These are phyloP conservation scores for Bryoglossum gracile DNA, from an alignment of 495 filamentous ascomycete species.

Conservation along the genomic window DNA sequence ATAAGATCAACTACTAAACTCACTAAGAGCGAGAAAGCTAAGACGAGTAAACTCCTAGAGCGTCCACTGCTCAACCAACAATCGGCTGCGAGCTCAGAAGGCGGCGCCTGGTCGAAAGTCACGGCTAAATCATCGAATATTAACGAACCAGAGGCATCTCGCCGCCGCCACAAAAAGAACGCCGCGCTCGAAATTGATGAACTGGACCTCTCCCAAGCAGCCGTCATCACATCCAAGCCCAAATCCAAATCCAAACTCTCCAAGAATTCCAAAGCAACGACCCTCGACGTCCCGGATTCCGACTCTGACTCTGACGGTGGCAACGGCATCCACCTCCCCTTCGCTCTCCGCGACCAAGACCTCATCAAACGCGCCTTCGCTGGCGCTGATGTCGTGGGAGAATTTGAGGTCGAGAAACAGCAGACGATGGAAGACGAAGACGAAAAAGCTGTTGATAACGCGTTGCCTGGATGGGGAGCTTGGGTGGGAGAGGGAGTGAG, in stretches of 20 bases:
- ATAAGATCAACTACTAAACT: not conserved
- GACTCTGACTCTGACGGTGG: conserved; percentile 37
- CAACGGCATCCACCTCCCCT: conserved; percentile 42
- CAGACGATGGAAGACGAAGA: conserved; percentile 69
- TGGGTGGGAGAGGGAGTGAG: conserved; percentile 80
- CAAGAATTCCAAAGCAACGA: not conserved
- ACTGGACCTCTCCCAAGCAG: conserved; percentile 34
- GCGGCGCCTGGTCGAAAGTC: conserved; percentile 32
- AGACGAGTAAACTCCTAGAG: not conserved
- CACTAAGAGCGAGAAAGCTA: conserved; percentile 4
- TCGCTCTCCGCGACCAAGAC: conserved; percentile 69
- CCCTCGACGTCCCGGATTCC: conserved; percentile 38
- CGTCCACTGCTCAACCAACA: not conserved
- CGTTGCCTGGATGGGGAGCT: conserved; percentile 85
- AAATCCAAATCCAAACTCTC: conserved; percentile 20
- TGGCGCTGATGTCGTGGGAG: conserved; percentile 76
- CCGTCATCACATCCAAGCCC: conserved; percentile 26
- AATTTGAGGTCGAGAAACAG: conserved; percentile 76
- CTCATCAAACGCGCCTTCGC: conserved; percentile 83
- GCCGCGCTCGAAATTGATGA: conserved; percentile 25
- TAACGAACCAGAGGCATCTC: conserved; percentile 18
- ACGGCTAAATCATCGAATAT: conserved; percentile 16
- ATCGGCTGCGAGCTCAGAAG: conserved; percentile 9
- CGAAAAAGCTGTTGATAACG: conserved; percentile 76
- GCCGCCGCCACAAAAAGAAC: conserved; percentile 31